phyloP scores from a whole-genome alignment of 495 filamentous ascomycete genomes.

The Neurospora tetraspora region DNA sequence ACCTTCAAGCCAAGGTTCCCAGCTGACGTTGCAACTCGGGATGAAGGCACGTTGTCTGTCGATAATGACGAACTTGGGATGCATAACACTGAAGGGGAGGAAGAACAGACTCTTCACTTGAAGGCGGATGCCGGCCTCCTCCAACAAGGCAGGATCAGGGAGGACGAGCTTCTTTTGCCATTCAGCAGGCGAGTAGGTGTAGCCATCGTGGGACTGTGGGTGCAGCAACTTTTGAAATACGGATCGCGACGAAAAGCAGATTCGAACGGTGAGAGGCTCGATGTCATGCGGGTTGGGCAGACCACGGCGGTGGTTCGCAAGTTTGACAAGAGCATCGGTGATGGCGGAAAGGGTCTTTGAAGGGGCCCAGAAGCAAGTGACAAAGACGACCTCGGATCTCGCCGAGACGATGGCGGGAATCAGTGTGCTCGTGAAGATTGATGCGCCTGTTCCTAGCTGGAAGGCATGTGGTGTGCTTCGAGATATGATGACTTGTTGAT shows the following conservation, averaged over 20 bases:
- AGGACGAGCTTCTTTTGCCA: conserved; percentile 52
- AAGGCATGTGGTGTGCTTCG: conserved; percentile 37
- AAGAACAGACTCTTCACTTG: conserved; percentile 62
- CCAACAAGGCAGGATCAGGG: conserved; percentile 40
- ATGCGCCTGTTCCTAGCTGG: conserved; percentile 46
- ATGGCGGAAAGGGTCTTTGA: conserved; percentile 45
- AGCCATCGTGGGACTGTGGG: conserved; percentile 43
- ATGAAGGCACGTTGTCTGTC: conserved; percentile 51
- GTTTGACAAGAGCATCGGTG: conserved; percentile 34
- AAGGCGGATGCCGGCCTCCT: conserved; percentile 45
- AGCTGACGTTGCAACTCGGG: conserved; percentile 67
- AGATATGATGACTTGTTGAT: conserved; percentile 31
- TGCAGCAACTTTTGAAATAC: conserved; percentile 62
- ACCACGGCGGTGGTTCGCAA: conserved; percentile 34
- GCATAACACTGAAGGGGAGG: conserved; percentile 64
- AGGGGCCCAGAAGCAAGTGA: conserved; percentile 68
- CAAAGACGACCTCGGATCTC: conserved; percentile 53
- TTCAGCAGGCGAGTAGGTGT: conserved; percentile 42
- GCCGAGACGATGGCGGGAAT: conserved; percentile 48
- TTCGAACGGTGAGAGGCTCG: conserved; percentile 12
- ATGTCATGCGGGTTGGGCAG: conserved; percentile 11
- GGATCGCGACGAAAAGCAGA: conserved; percentile 55
- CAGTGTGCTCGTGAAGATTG: conserved; percentile 40
- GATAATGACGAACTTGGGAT: conserved; percentile 65
- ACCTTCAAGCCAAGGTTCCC: conserved; percentile 67